Conservation (phyloP, 305 asterid species). For the Solanum hybrid region DNA sequence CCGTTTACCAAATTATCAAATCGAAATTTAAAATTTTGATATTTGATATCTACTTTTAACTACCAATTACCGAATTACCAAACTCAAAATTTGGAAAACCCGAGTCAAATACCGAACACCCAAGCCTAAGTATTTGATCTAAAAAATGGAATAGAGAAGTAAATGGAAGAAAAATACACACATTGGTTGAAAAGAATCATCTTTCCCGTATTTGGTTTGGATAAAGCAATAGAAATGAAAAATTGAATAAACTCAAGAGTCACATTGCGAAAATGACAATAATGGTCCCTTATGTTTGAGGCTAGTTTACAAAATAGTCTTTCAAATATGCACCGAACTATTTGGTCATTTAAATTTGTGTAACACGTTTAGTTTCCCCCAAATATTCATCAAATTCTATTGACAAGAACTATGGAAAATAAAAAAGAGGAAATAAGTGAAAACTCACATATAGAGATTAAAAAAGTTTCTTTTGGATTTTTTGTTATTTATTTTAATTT, state of each 20-base stretch:
- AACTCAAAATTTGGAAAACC: too few species aligned
- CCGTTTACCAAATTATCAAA: too few species aligned
- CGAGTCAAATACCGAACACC: too few species aligned
- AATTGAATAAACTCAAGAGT: background rate
- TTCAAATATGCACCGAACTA: background rate
- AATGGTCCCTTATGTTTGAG: background rate
- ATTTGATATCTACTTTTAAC: too few species aligned
- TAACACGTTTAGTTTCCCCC: too few species aligned
- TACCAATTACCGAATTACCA: too few species aligned
- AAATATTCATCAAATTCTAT: background rate
- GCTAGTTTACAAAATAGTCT: background rate
- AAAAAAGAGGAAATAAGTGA: background rate
- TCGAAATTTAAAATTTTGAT: too few species aligned
- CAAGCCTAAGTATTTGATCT: background rate
- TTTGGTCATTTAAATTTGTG: background rate
- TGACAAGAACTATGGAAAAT: background rate
- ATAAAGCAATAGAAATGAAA: background rate
- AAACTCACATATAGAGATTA: background rate
- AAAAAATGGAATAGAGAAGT: too few species aligned
- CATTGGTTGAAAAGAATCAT: background rate
- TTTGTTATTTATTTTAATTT: background rate
- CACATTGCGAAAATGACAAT: background rate
- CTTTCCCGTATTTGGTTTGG: background rate
- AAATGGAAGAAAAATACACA: background rate
- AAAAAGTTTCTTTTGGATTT: background rate